These are phyloP conservation scores for Ceratocystis harringtonii DNA, from an alignment of 2,329 filamentous ascomycete species.

Conservation along the genomic window DNA sequence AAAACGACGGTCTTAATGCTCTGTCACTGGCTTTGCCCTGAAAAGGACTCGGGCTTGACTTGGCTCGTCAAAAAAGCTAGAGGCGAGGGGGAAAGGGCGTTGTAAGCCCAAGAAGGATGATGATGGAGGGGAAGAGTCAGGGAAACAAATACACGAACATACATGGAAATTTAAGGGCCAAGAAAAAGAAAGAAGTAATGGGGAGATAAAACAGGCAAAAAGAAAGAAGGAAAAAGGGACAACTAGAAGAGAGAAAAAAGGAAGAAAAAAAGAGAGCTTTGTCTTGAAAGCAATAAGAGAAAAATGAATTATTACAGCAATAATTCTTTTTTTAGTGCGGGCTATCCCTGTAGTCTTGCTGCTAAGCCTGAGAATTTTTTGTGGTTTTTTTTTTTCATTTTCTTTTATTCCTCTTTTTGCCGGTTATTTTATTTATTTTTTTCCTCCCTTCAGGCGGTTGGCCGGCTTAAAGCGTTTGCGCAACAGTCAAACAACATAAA, in stretches of 20 bases:
- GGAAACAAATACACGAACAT: neutral
- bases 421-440: no score
- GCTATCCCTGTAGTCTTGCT: neutral
- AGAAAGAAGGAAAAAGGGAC: neutral
- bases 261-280: neutral
- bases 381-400: neutral
- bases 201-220: neutral
- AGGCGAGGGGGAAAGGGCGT: neutral
- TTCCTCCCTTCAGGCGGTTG: neutral
- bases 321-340: neutral
- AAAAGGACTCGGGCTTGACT: neutral
- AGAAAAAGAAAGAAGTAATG: neutral
- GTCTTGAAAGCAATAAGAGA: slow-evolving; percentile 4
- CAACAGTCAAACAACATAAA: slow-evolving; percentile 5
- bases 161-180: neutral
- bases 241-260: neutral
- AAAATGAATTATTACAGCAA: neutral
- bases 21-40: neutral
- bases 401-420: neutral
- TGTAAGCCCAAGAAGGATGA: neutral
- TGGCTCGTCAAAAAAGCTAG: neutral
- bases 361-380: slow-evolving; percentile 2
- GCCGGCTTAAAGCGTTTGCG: slow-evolving; percentile 2
- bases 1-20: no score
- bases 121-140: neutral